A percentile compares a stretch with the other conserved stretches of the same genome.
These are phyloP conservation scores for Neurospora discreta DNA, from an alignment of 495 filamentous ascomycete genomes.

Conservation along the genomic window DNA sequence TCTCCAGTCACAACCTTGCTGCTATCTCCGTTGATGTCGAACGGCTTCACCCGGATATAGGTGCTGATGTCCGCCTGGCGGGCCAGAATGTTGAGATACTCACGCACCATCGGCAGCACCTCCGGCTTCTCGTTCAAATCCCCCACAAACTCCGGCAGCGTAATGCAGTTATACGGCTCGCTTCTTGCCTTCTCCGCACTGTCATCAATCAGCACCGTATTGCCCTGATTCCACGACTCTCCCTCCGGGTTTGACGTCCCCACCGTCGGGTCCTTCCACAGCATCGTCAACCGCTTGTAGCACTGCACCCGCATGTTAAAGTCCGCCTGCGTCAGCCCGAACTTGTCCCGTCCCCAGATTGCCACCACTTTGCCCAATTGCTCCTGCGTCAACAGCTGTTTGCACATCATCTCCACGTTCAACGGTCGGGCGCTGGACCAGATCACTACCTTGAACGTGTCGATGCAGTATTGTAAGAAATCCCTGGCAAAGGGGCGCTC, in stretches of 20 bases:
- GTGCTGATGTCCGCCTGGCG: slow-evolving; percentile 35
- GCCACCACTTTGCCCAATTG: slow-evolving; percentile 45
- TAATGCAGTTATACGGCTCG: slow-evolving; percentile 75
- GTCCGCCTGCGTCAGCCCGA: slow-evolving; percentile 52
- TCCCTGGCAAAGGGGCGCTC: slow-evolving; percentile 47
- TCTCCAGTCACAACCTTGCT: not conserved
- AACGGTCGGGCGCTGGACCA: slow-evolving; percentile 75
- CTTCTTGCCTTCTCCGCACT: slow-evolving; percentile 61
- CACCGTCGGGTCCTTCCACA: slow-evolving; percentile 57
- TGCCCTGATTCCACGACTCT: slow-evolving; percentile 60
- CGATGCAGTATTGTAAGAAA: slow-evolving; percentile 59
- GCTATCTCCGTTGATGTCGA: slow-evolving; percentile 9
- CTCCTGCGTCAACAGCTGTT: slow-evolving; percentile 35
- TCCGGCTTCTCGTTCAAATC: slow-evolving; percentile 19
- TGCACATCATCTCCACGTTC: slow-evolving; percentile 57
- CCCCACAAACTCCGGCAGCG: slow-evolving; percentile 64
- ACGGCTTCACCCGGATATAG: slow-evolving; percentile 28
- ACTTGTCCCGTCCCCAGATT: slow-evolving; percentile 69
- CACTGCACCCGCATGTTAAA: slow-evolving; percentile 66
- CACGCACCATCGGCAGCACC: slow-evolving; percentile 36
- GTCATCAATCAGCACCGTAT: slow-evolving; percentile 88
- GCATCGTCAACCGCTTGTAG: slow-evolving; percentile 66
- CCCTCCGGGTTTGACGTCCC: slow-evolving; percentile 30
- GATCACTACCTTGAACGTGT: slow-evolving; percentile 66
- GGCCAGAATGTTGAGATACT: slow-evolving; percentile 35